Evolutionary conservation across 306 rosid genomes (phyloP).

Genomic region (Leucaena leucocephala): DNA sequence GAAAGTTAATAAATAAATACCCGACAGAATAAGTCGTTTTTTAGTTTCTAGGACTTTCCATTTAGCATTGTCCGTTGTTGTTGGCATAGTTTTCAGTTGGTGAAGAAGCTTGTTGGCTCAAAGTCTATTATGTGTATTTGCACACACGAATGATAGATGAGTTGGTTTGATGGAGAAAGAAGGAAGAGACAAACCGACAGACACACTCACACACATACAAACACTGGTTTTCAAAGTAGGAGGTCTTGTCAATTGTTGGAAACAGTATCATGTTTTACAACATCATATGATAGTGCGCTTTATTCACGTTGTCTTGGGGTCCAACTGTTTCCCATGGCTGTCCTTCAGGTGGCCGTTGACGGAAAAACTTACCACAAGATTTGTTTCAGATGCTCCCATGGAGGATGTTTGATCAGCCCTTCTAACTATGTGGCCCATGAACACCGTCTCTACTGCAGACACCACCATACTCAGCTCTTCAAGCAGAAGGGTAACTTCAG

Average conservation of each 20-base stretch:
- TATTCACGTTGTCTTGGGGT: constrained; percentile 11
- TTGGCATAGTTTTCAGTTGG: constrained; percentile 12
- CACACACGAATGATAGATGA: background rate
- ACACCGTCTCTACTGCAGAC: constrained; percentile 84
- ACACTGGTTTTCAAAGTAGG: background rate
- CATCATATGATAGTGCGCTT: background rate
- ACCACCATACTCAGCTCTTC: constrained; percentile 90
- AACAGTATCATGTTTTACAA: constrained; percentile 21
- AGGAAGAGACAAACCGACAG: constrained; percentile 29
- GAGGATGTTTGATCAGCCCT: constrained; percentile 90
- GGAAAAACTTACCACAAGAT: constrained; percentile 76
- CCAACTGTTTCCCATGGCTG: constrained; percentile 12
- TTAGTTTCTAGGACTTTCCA: constrained; percentile 2
- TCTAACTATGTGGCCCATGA: constrained; percentile 93
- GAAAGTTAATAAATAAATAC: background rate
- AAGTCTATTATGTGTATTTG: background rate
- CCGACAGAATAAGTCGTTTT: constrained; percentile 6
- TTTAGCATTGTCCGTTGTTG: constrained; percentile 13
- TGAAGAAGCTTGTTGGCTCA: background rate
- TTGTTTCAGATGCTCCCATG: constrained; percentile 88
- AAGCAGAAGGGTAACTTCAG: constrained; percentile 92
- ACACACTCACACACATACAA: background rate
- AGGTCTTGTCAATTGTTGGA: constrained; percentile 3
- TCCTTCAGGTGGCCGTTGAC: constrained; percentile 78
- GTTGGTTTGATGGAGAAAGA: constrained; percentile 12